phyloP scores from a whole-genome alignment of 352 stramenopile species.

The Thalassiosira mediterranea region DNA sequence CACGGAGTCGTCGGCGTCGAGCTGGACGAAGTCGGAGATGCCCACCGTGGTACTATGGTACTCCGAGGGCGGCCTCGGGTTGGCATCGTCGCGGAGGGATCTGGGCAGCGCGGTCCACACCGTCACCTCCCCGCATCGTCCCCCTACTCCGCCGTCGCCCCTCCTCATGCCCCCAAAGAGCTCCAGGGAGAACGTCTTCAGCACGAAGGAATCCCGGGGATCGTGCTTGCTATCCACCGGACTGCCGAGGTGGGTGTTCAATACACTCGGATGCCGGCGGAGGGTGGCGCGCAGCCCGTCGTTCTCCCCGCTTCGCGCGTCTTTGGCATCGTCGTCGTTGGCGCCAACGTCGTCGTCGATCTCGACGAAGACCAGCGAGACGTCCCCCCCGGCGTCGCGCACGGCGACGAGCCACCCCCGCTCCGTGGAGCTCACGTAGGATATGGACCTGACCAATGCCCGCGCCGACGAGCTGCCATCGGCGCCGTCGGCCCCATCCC shows the following conservation, averaged over 20 bases:
- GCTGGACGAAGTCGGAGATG: slow-evolving; percentile 38
- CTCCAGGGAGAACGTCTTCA: slow-evolving; percentile 56
- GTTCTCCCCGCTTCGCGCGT: too few species aligned
- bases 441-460: slow-evolving; percentile 46
- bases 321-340: not conserved
- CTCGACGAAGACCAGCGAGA: slow-evolving; percentile 59
- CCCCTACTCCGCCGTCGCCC: not conserved
- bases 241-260: slow-evolving; percentile 33
- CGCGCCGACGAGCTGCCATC: not conserved
- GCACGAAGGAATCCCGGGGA: slow-evolving; percentile 31
- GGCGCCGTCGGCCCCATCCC: slow-evolving; percentile 3
- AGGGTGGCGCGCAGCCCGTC: slow-evolving; percentile 30
- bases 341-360: not conserved
- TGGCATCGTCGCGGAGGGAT: slow-evolving; percentile 15
- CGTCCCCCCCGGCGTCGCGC: slow-evolving; percentile 39
- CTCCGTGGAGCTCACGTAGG: slow-evolving; percentile 46
- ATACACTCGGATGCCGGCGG: slow-evolving; percentile 48
- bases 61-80: slow-evolving; percentile 18
- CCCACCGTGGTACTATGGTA: slow-evolving; percentile 47
- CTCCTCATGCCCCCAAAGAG: slow-evolving; percentile 58
- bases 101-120: slow-evolving; percentile 61
- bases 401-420: slow-evolving; percentile 54
- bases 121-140: slow-evolving; percentile 49
- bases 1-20: slow-evolving; percentile 45
- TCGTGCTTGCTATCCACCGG: slow-evolving; percentile 19